Conservation (phyloP, 805 yeast species). For the Zygosaccharomyces lentus region DNA sequence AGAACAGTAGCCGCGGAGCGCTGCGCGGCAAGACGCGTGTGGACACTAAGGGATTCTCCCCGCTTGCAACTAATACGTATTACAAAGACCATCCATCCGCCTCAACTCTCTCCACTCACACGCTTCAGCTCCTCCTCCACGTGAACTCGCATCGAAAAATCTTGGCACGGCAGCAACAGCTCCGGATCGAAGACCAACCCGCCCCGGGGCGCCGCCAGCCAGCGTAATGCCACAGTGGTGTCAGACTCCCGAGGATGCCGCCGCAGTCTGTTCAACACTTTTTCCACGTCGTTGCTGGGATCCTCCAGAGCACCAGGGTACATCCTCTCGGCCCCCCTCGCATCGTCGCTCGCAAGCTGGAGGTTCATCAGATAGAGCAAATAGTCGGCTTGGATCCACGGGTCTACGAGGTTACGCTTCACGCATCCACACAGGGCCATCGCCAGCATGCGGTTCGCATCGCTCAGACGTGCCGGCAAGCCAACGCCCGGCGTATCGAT, state of each 20-base stretch:
- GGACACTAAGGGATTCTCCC: too few relatives aligned
- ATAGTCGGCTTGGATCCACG: slow-evolving; percentile 82
- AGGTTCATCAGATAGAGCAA: slow-evolving; percentile 68
- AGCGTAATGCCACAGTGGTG: slow-evolving; percentile 55
- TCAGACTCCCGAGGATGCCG: slow-evolving; percentile 17
- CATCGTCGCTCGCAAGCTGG: slow-evolving; percentile 29
- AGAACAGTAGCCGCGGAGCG: too few relatives aligned
- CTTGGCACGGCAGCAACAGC: slow-evolving; percentile 16
- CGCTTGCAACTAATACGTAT: too few relatives aligned
- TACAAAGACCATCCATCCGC: too few relatives aligned
- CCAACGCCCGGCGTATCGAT: slow-evolving; percentile 94
- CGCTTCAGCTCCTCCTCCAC: slow-evolving; percentile 17
- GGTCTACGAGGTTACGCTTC: slow-evolving; percentile 65
- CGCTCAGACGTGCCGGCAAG: slow-evolving; percentile 58
- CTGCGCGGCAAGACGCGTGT: too few relatives aligned
- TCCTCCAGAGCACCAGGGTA: slow-evolving; percentile 41
- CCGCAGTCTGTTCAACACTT: slow-evolving; percentile 49
- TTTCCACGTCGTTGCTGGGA: slow-evolving; percentile 72
- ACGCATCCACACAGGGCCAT: slow-evolving; percentile 74
- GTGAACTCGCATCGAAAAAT: slow-evolving; percentile 17
- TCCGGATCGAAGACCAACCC: slow-evolving; percentile 29
- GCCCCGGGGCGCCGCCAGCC: slow-evolving; percentile 59
- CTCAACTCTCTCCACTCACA: too few relatives aligned
- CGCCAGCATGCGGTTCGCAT: slow-evolving; percentile 67
- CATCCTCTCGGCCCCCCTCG: slow-evolving; percentile 6